Evolutionary conservation across 768 basidiomycete genomes (phyloP).

Genomic region (Mycena leptocephala): DNA sequence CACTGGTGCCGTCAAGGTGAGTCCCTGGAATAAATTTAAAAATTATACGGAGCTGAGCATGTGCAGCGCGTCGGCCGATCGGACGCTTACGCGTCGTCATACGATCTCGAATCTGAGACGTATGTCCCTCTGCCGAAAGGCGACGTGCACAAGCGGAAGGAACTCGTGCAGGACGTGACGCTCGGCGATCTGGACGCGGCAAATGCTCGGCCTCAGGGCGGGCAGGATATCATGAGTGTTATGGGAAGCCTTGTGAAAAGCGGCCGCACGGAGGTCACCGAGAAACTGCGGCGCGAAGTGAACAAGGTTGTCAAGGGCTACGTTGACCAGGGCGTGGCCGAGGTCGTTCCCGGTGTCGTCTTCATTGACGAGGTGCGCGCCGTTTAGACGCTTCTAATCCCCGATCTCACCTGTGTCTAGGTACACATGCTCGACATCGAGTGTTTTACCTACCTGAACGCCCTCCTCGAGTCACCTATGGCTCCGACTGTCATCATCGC

Average conservation of each 20-base stretch:
- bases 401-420: conserved; percentile 55
- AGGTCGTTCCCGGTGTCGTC: conserved; percentile 97
- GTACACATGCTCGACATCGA: conserved; percentile 99
- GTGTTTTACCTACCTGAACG: conserved; percentile 98
- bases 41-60: background rate
- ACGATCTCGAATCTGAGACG: conserved; percentile 98
- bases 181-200: conserved; percentile 96
- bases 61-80: conserved; percentile 94
- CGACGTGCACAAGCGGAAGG: conserved; percentile 96
- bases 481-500: conserved; percentile 98
- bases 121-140: conserved; percentile 98
- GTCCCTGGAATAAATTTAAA: conserved; percentile 30
- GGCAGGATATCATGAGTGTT: conserved; percentile 99
- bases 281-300: conserved; percentile 95
- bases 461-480: conserved; percentile 95
- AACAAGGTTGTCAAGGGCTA: conserved; percentile 98
- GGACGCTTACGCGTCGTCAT: conserved; percentile 97
- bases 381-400: background rate
- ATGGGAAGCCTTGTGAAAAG: conserved; percentile 95
- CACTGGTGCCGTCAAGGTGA: conserved; percentile 94
- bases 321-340: conserved; percentile 98
- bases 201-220: conserved; percentile 95
- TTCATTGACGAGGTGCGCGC: conserved; percentile 94
- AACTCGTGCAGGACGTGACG: conserved; percentile 95
- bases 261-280: conserved; percentile 96